Evolutionary conservation across 2,329 filamentous ascomycete genomes (phyloP).

Genomic region (Colletotrichum liaoningense): DNA sequence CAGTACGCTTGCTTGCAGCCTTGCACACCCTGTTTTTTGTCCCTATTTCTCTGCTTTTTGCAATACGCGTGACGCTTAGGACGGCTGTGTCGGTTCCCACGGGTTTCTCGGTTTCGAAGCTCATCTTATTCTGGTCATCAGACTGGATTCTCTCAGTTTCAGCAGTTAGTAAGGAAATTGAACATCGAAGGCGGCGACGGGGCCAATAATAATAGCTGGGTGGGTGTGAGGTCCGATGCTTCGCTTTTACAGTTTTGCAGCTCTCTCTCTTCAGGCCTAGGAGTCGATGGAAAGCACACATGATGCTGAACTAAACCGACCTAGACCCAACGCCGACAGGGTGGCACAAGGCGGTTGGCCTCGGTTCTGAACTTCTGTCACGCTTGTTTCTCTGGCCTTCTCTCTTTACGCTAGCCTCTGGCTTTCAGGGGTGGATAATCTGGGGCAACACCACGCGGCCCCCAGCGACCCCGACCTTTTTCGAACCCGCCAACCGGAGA

Average conservation of each 20-base stretch:
- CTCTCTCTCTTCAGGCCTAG: neutral
- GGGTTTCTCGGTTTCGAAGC: neutral
- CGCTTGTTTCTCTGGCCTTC: neutral
- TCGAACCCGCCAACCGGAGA: constrained; percentile 20
- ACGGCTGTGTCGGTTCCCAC: neutral
- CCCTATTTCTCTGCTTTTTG: neutral
- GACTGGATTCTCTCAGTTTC: neutral
- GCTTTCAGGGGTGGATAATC: constrained; percentile 27
- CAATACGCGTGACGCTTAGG: neutral
- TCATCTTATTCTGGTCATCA: neutral
- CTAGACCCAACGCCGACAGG: neutral
- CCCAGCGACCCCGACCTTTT: neutral
- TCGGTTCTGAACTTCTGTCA: constrained; percentile 13
- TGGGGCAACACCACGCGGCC: constrained; percentile 30
- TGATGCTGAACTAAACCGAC: neutral
- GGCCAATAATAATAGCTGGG: neutral
- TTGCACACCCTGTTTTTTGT: neutral
- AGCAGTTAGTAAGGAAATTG: neutral
- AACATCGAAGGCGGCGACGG: neutral
- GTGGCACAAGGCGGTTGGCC: constrained; percentile 27
- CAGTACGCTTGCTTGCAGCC: neutral
- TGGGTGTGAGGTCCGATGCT: neutral
- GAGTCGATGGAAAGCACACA: neutral
- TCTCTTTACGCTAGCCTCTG: neutral
- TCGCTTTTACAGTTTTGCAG: neutral